These are phyloP conservation scores for Sporormia fimetaria DNA, from an alignment of 495 filamentous ascomycete species.

Conservation along the genomic window DNA sequence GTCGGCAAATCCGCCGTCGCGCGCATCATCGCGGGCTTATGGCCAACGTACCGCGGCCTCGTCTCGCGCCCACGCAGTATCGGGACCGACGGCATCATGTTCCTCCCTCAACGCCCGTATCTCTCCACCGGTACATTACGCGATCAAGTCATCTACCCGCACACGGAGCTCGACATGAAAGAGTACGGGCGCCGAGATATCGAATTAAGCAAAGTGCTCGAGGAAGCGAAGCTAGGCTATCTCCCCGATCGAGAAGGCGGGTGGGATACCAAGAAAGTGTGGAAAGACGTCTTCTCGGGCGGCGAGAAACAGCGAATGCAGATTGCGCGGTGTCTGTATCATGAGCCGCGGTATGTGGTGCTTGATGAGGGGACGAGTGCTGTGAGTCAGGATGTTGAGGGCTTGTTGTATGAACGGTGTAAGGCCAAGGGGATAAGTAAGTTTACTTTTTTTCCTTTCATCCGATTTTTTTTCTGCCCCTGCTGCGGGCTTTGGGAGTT, in stretches of 20 bases:
- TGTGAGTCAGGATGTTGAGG: slow-evolving; percentile 89
- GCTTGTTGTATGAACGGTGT: slow-evolving; percentile 78
- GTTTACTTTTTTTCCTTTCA: slow-evolving; percentile 25
- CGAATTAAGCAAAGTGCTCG: slow-evolving; percentile 62
- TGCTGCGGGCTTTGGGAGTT: too few relatives aligned
- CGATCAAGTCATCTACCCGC: slow-evolving; percentile 97
- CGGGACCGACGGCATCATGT: slow-evolving; percentile 91
- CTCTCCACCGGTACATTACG: slow-evolving; percentile 87
- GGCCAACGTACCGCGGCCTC: slow-evolving; percentile 89
- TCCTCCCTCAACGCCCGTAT: slow-evolving; percentile 90
- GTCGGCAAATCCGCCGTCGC: slow-evolving; percentile 87
- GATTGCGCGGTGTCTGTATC: slow-evolving; percentile 82
- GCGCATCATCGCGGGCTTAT: slow-evolving; percentile 82
- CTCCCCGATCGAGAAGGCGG: slow-evolving; percentile 85
- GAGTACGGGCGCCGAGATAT: slow-evolving; percentile 63
- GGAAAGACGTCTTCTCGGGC: slow-evolving; percentile 93
- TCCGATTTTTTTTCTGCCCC: neutral
- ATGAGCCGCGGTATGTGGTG: slow-evolving; percentile 87
- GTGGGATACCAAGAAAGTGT: slow-evolving; percentile 93
- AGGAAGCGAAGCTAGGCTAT: slow-evolving; percentile 77
- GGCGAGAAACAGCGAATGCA: slow-evolving; percentile 97
- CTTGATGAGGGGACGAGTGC: slow-evolving; percentile 93
- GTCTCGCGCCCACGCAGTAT: slow-evolving; percentile 71
- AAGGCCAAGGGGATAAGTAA: slow-evolving; percentile 87
- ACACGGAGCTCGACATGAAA: slow-evolving; percentile 88